Conservation (phyloP, 1,139 yeast genomes). For the Meyerozyma sp. region DNA sequence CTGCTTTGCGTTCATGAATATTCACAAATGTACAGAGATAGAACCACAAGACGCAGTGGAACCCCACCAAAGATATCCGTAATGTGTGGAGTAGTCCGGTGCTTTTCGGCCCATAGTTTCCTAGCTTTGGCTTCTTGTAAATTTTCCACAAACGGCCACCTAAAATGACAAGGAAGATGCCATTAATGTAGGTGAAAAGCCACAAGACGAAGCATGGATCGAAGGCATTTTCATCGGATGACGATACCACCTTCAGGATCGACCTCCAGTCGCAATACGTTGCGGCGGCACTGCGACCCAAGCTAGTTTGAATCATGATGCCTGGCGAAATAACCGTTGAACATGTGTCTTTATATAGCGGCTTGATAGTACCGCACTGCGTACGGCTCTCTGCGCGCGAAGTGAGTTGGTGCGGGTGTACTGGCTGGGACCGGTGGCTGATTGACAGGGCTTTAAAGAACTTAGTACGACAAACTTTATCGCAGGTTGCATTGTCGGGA, state of each 20-base stretch:
- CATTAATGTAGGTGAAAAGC: conserved; percentile 14
- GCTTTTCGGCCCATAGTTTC: conserved; percentile 19
- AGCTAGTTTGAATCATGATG: not conserved
- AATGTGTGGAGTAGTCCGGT: conserved; percentile 25
- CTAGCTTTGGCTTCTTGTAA: conserved; percentile 11
- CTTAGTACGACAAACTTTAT: too few species aligned
- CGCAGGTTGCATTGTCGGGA: too few species aligned
- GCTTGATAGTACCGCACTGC: too few species aligned
- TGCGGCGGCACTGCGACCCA: not conserved
- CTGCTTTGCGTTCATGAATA: conserved; percentile 19
- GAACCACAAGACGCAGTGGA: conserved; percentile 20
- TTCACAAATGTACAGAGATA: conserved; percentile 15
- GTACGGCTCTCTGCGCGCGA: too few species aligned
- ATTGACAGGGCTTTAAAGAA: too few species aligned
- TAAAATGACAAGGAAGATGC: conserved; percentile 7
- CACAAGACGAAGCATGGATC: conserved; percentile 50
- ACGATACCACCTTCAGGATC: not conserved
- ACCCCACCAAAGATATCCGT: conserved; percentile 20
- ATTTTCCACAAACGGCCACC: conserved; percentile 22
- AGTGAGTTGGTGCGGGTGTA: too few species aligned
- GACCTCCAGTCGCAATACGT: not conserved
- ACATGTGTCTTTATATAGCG: too few species aligned
- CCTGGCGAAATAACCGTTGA: too few species aligned
- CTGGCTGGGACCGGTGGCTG: too few species aligned
- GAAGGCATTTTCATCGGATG: conserved; percentile 39